Evolutionary conservation across 2,329 filamentous ascomycete species (phyloP), one percentile per base, ranked within the genome.

Genomic region (Alternaria sp.): DNA sequence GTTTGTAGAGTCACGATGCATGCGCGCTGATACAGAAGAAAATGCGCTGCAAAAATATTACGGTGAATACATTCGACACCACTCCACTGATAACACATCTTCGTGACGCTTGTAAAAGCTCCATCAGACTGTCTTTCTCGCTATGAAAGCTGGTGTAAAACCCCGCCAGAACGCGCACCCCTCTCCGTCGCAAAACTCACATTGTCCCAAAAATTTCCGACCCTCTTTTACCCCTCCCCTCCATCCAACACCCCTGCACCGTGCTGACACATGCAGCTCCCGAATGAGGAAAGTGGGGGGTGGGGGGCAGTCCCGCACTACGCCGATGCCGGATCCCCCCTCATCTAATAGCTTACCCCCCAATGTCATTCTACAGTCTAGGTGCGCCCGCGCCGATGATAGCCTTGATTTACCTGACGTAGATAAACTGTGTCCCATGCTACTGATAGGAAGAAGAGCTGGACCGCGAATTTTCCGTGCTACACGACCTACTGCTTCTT

Each of bases 381-480:
- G 21, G 29, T 48, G 29, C 28, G 17, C 42, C 44, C 23, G 23
- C 9, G 36, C 69, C 69, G 67, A 51, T 42, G 54, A 60, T 71
- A 70, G 65, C 66, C 68, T 68, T 58, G 39, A 29, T 60, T 70
- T 70, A 49, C 68, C 61, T 58, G 60, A 66, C 63, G 41, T 24
- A 63, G 58, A 42, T 42, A 68, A 60, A 54, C 60, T 40, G 57
- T 61, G 57, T 61, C 54, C 55, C 23, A 10, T 14, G 51, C 44
- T 36, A 31, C 21, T 48, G 31, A 48, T 48, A 48, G 29, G 31
- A 5, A 48, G 21, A 9, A 48, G 21, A 9, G 44, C 44, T 33
- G 8, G 23, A 48, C 31, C 21, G 23, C 31, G 44, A 48, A 6
- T 37, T 45, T 24, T 52, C 11, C 33, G 26, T 21, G 3, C 44